A percentile compares a stretch with the other conserved stretches of the same genome.
Conservation (phyloP, 495 filamentous ascomycete species). For the Parathielavia appendiculata region DNA sequence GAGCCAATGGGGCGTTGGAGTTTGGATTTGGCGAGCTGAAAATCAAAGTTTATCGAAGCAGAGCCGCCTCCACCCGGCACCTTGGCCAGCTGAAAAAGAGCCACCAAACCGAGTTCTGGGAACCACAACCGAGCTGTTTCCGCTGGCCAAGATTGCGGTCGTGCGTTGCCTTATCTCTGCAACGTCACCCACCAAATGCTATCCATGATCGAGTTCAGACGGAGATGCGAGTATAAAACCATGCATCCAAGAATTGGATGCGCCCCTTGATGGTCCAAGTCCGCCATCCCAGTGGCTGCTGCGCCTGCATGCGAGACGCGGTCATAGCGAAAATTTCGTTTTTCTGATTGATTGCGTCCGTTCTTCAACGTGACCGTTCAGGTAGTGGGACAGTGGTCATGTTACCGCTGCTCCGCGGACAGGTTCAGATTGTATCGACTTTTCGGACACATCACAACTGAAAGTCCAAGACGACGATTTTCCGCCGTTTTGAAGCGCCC, state of each 20-base stretch:
- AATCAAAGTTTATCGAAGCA: background rate
- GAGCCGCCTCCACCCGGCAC: background rate
- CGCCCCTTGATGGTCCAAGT: no score
- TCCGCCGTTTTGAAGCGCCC: constrained; percentile 7
- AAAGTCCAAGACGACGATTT: constrained; percentile 38
- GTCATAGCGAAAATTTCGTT: no score
- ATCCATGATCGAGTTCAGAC: background rate
- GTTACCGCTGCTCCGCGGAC: no score
- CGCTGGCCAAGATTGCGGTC: background rate
- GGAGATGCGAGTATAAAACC: no score
- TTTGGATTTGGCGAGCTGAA: constrained; percentile 8
- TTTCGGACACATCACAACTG: constrained; percentile 19
- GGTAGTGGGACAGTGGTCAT: no score
- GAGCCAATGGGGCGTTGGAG: constrained; percentile 2
- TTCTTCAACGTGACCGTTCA: no score
- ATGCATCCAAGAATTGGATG: no score
- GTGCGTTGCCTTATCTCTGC: background rate
- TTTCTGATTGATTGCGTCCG: no score
- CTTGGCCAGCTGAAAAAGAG: constrained; percentile 17
- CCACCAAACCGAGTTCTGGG: background rate
- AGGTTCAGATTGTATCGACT: no score
- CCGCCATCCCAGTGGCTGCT: no score
- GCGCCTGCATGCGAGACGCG: no score
- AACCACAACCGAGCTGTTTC: background rate
- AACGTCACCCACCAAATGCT: background rate